These are phyloP conservation scores for Colletotrichum kahawae DNA, from an alignment of 2,329 filamentous ascomycete species.

Conservation along the genomic window DNA sequence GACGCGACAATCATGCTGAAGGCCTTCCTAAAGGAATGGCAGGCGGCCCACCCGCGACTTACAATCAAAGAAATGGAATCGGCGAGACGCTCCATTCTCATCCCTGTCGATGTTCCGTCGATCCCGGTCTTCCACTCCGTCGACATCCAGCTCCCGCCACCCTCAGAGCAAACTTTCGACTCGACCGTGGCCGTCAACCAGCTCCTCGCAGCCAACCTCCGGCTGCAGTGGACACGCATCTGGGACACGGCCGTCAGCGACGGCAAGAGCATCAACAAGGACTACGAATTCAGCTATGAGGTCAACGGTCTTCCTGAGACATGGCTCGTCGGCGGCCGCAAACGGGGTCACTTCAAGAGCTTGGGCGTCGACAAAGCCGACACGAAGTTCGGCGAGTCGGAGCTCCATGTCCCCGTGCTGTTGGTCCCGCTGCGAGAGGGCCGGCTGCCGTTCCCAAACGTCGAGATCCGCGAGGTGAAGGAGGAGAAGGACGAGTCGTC, in stretches of 20 bases:
- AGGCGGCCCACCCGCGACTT: slow-evolving; percentile 36
- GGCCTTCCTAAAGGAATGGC: slow-evolving; percentile 43
- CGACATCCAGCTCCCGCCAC: slow-evolving; percentile 54
- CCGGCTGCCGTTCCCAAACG: slow-evolving; percentile 74
- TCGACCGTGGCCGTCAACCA: slow-evolving; percentile 65
- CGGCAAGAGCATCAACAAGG: slow-evolving; percentile 23
- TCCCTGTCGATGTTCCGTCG: slow-evolving; percentile 88
- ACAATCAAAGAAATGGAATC: slow-evolving; percentile 33
- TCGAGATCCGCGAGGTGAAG: slow-evolving; percentile 75
- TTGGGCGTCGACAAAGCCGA: slow-evolving; percentile 40
- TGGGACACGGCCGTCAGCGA: slow-evolving; percentile 58
- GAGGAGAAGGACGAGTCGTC: slow-evolving; percentile 29
- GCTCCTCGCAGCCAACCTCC: slow-evolving; percentile 66
- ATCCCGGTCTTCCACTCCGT: slow-evolving; percentile 84
- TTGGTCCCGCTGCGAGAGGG: slow-evolving; percentile 83
- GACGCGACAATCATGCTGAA: slow-evolving; percentile 31
- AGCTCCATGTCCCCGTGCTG: slow-evolving; percentile 70
- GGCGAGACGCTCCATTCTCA: slow-evolving; percentile 68
- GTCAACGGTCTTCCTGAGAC: slow-evolving; percentile 74
- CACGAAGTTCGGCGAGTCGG: slow-evolving; percentile 45
- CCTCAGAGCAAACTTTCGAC: slow-evolving; percentile 22
- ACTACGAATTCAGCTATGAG: slow-evolving; percentile 82
- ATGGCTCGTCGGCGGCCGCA: slow-evolving; percentile 85
- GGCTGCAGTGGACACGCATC: slow-evolving; percentile 65
- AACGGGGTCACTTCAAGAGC: slow-evolving; percentile 78